These are phyloP conservation scores for Beauveria australis DNA, from an alignment of 2,329 filamentous ascomycete species.

Conservation along the genomic window DNA sequence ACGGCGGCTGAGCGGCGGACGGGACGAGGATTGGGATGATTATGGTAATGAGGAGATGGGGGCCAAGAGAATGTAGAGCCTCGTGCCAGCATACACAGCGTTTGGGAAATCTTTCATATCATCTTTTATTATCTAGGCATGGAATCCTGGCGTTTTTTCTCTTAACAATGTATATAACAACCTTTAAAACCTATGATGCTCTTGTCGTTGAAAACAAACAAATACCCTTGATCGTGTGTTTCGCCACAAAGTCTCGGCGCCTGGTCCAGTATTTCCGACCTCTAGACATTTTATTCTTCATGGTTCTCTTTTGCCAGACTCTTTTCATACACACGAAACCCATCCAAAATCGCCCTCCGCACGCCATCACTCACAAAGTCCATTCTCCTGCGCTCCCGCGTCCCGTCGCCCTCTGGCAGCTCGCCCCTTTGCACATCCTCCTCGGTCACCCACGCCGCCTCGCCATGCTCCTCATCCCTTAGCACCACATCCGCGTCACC, in stretches of 20 bases:
- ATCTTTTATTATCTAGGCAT: neutral
- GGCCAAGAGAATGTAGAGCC: slow-evolving; percentile 48
- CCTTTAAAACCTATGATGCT: neutral
- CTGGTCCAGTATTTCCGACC: no score
- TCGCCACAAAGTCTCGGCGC: neutral
- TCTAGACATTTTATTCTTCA: no score
- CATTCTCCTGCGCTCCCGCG: slow-evolving; percentile 18
- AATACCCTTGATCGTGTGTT: no score
- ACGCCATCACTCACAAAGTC: slow-evolving; percentile 26
- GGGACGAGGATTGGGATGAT: slow-evolving; percentile 52
- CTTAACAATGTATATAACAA: neutral
- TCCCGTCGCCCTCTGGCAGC: slow-evolving; percentile 12
- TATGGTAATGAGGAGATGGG: slow-evolving; percentile 60
- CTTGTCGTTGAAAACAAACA: slow-evolving; percentile 7
- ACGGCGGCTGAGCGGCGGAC: slow-evolving; percentile 42
- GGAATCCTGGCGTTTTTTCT: neutral
- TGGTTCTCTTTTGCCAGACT: neutral
- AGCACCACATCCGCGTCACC: slow-evolving; percentile 10
- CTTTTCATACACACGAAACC: slow-evolving; percentile 19
- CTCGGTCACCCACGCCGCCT: slow-evolving; percentile 31
- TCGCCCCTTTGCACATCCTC: slow-evolving; percentile 22
- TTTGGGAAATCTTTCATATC: slow-evolving; percentile 12
- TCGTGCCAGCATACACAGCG: neutral
- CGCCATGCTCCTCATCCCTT: slow-evolving; percentile 25
- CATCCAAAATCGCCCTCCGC: slow-evolving; percentile 23